These are phyloP conservation scores for Fusarium sp. DNA, from an alignment of 2,329 filamentous ascomycete genomes.

Conservation along the genomic window DNA sequence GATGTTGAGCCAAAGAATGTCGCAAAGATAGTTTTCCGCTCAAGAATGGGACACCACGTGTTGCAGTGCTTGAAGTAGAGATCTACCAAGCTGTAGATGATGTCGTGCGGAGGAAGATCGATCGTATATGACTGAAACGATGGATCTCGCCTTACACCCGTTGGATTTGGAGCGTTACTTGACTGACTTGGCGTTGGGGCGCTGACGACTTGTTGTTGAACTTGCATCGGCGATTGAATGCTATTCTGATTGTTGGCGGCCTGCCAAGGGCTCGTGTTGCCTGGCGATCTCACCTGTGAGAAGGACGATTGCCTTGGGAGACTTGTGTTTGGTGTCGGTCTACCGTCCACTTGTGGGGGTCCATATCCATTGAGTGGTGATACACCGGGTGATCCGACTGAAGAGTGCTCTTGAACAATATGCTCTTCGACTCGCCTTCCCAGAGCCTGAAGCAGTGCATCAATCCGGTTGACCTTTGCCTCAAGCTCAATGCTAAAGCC, in stretches of 20 bases:
- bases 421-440: constrained; percentile 59
- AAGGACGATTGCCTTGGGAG: constrained; percentile 36
- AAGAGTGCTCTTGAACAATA: constrained; percentile 52
- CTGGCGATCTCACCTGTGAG: constrained; percentile 55
- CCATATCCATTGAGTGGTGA: constrained; percentile 55
- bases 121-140: constrained; percentile 54
- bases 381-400: constrained; percentile 12
- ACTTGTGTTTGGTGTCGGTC: constrained; percentile 41
- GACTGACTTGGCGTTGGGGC: constrained; percentile 10
- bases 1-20: constrained; percentile 57
- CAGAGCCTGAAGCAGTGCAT: constrained; percentile 58
- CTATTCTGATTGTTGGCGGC: constrained; percentile 47
- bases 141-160: constrained; percentile 39
- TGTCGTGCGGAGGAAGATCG: constrained; percentile 70
- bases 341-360: constrained; percentile 47
- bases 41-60: constrained; percentile 66
- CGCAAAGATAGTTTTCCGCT: constrained; percentile 57
- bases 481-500: constrained; percentile 73
- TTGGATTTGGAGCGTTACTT: not conserved
- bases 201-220: constrained; percentile 8
- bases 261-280: constrained; percentile 54
- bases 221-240: constrained; percentile 3
- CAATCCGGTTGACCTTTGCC: constrained; percentile 65
- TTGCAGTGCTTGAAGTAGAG: constrained; percentile 75
- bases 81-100: constrained; percentile 70